Conservation (phyloP, 2,329 filamentous ascomycete genomes). For the Fusarium proliferatum region DNA sequence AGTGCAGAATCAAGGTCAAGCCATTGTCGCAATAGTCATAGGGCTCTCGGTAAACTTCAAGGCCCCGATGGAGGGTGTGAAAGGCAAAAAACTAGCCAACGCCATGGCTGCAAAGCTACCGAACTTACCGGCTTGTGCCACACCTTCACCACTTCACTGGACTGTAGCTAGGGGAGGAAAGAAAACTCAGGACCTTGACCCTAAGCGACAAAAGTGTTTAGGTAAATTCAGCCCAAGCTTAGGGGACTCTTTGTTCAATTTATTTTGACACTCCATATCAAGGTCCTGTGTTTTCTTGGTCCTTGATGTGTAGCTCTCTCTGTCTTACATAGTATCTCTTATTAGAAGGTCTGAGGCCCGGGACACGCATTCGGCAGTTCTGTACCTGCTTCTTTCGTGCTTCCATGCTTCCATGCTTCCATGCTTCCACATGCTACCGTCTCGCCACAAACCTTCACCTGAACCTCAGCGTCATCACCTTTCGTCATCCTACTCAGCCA, state of each 20-base stretch:
- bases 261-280: too few relatives aligned
- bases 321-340: background rate
- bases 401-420: slow-evolving; percentile 31
- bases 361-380: slow-evolving; percentile 32
- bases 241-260: too few relatives aligned
- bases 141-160: background rate
- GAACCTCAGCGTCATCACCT: slow-evolving; percentile 1
- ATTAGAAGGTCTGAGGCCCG: slow-evolving; percentile 2
- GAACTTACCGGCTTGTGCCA: slow-evolving; percentile 25
- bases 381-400: slow-evolving; percentile 33
- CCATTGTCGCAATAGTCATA: background rate
- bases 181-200: too few relatives aligned
- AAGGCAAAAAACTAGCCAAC: background rate
- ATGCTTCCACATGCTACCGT: slow-evolving; percentile 1
- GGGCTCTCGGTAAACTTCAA: slow-evolving; percentile 23
- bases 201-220: too few relatives aligned
- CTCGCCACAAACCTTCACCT: background rate
- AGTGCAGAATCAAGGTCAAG: background rate
- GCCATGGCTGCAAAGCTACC: slow-evolving; percentile 3
- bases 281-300: too few relatives aligned
- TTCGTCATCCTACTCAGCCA: slow-evolving; percentile 36
- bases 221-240: too few relatives aligned
- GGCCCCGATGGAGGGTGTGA: slow-evolving; percentile 33
- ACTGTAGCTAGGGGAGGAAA: background rate
- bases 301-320: background rate